These are phyloP conservation scores for Pilasporangium apinafurcum DNA, from an alignment of 352 stramenopile species.

Conservation along the genomic window DNA sequence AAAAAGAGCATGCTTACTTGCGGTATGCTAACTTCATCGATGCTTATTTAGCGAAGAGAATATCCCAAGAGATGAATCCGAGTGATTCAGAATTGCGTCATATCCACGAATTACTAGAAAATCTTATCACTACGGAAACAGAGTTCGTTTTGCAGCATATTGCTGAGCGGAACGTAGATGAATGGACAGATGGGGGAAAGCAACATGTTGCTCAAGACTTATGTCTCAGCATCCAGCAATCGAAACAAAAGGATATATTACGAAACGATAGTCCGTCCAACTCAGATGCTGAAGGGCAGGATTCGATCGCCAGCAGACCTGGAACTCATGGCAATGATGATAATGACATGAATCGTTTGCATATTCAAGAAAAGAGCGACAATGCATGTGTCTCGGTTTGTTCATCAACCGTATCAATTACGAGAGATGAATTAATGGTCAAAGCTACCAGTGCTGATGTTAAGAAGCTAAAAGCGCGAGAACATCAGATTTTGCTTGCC, in stretches of 20 bases:
- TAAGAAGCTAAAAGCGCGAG: too few relatives aligned
- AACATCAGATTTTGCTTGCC: constrained; percentile 30
- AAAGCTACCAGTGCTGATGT: too few relatives aligned
- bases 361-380: too few relatives aligned
- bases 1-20: constrained; percentile 10
- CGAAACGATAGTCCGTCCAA: neutral
- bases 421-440: too few relatives aligned
- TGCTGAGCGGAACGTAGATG: constrained; percentile 8
- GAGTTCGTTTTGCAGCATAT: neutral
- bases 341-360: too few relatives aligned
- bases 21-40: constrained; percentile 16
- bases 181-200: constrained; percentile 14
- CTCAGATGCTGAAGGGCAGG: constrained; percentile 3
- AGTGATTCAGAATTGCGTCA: constrained; percentile 6
- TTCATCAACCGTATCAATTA: too few relatives aligned
- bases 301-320: too few relatives aligned
- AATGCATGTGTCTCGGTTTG: too few relatives aligned
- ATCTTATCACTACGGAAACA: constrained; percentile 7
- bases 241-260: too few relatives aligned
- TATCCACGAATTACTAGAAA: constrained; percentile 15
- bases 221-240: too few relatives aligned
- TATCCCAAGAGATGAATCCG: constrained; percentile 1
- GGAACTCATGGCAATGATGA: too few relatives aligned
- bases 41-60: constrained; percentile 6
- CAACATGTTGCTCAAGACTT: constrained; percentile 8